Conservation (phyloP, 257 asterid genomes). For the Solanum chilense region DNA sequence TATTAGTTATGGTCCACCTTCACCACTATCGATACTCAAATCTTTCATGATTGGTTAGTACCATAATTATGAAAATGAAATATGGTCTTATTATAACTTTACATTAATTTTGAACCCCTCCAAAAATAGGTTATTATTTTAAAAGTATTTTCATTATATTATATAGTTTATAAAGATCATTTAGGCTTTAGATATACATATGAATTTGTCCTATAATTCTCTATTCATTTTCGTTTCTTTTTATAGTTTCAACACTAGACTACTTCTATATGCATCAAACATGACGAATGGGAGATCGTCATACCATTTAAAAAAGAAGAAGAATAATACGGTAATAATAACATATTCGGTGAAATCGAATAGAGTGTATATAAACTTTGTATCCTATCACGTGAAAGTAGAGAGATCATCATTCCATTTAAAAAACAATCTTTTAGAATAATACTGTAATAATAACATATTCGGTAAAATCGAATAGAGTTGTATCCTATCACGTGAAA, state of each 20-base stretch:
- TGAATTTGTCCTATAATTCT: neutral
- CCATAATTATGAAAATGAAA: neutral
- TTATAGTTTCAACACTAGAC: neutral
- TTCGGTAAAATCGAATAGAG: too few relatives aligned
- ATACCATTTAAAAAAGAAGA: too few relatives aligned
- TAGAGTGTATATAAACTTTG: neutral
- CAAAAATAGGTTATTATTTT: neutral
- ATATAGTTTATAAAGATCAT: neutral
- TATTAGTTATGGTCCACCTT: neutral
- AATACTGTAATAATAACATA: too few relatives aligned
- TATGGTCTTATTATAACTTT: neutral
- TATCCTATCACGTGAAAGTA: too few relatives aligned
- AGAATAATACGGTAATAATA: neutral
- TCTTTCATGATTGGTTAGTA: neutral
- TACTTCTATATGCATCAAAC: neutral
- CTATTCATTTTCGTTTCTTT: neutral
- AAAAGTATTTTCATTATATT: neutral
- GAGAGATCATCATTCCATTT: too few relatives aligned
- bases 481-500: too few relatives aligned
- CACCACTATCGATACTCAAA: neutral
- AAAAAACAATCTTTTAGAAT: too few relatives aligned
- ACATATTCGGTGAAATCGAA: neutral
- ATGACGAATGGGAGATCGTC: neutral
- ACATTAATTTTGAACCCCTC: neutral
- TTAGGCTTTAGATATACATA: neutral